Conservation (phyloP, 371 early-diverging fungal genomes). For the Mucor indicus region DNA sequence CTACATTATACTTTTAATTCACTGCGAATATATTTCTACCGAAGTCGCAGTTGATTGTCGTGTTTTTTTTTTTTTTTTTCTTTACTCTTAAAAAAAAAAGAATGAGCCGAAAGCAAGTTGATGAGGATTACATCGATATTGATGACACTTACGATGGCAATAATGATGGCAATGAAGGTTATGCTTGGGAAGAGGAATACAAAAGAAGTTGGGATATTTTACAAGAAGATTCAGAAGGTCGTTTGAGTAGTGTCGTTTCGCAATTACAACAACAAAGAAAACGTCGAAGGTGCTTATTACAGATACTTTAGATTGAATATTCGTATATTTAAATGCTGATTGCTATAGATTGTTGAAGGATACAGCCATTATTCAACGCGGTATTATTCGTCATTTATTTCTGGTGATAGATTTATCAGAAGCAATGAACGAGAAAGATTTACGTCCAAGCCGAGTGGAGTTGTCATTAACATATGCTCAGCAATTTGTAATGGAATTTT, state of each 20-base stretch:
- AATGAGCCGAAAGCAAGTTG: conserved; percentile 22
- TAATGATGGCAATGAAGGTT: conserved; percentile 57
- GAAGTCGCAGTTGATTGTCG: too few relatives aligned
- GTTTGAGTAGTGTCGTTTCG: conserved; percentile 73
- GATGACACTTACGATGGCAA: conserved; percentile 48
- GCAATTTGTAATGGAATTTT: conserved; percentile 81
- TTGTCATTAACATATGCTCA: conserved; percentile 66
- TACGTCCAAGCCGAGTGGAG: conserved; percentile 79
- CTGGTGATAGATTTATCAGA: conserved; percentile 82
- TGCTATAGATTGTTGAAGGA: conserved; percentile 60
- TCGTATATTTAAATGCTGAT: too few relatives aligned
- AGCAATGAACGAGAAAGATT: conserved; percentile 83
- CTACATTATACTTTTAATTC: too few relatives aligned
- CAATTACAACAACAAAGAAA: conserved; percentile 74
- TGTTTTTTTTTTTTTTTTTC: too few relatives aligned
- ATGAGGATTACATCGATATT: conserved; percentile 52
- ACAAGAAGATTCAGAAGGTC: conserved; percentile 89
- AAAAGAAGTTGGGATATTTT: conserved; percentile 94
- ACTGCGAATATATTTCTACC: too few relatives aligned
- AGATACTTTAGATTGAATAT: too few relatives aligned
- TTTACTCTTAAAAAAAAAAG: too few relatives aligned
- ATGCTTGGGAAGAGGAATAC: conserved; percentile 95
- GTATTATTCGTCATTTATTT: conserved; percentile 89
- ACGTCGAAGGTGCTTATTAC: conserved; percentile 54
- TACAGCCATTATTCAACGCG: conserved; percentile 84